Evolutionary conservation across 345 rosid species (phyloP), one percentile per base, ranked within the genome.

Genomic region (Populus simonii): DNA sequence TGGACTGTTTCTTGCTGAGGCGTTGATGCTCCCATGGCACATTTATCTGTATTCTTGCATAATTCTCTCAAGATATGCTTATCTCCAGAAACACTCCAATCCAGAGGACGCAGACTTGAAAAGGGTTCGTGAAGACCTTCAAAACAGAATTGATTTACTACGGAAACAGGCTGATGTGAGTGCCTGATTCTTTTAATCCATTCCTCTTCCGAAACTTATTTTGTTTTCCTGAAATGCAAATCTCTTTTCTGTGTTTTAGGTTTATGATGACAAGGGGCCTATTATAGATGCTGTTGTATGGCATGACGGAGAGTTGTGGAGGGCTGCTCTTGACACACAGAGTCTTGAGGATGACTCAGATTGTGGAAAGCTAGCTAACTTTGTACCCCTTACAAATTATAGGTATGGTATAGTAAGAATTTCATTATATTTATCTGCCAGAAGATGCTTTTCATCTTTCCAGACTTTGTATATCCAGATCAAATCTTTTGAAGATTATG

Each of bases 271-370:
- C 86, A 92, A 89, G 85, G 99, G 99, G 70, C 98, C 98, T 83
- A 83, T 90, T 71, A 89, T 96, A 76, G 99, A 96, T 78, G 97
- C 97, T 86, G 94, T 92, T 82, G 97, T 91, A 53, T 96, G 99
- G 99, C 88, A 96, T 83, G 98, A 96, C 79, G 99, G 97, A 66
- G 95, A 92, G 80, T 84, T 89, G 51, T 96, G 99, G 98, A 90
- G 98, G 87, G 97, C 79, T 82, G 98, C 98, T 70, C 92, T 96
- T 81, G 99, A 96, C 80, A 93, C 97, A 9, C 99, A 90, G 78
- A 92, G 86, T 81, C 89, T 96, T 66, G 98, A 90, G 87, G 90
- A 92, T 83, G 91, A 88, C 83, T 85, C 91, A 79, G 89, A 89
- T 70, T 75, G 88, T 77, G 98, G 99, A 81, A 92, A 87, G 83